These are phyloP conservation scores for Flaveria robusta DNA, from an alignment of 129 eudicot species.

Conservation along the genomic window DNA sequence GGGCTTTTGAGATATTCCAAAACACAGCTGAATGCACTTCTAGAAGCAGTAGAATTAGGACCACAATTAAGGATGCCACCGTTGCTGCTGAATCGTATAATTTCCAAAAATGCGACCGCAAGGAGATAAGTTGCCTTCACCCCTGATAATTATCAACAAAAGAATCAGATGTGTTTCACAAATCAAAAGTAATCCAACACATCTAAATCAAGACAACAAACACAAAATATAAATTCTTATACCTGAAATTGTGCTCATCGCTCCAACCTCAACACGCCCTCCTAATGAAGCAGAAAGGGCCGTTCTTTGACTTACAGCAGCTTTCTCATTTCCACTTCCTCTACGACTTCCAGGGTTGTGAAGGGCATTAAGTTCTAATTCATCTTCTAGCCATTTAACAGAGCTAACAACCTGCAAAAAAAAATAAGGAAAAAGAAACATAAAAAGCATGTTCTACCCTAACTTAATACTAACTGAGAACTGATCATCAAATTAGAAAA, in stretches of 20 bases:
- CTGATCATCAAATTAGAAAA: conserved; percentile 3
- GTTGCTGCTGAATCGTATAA: conserved; percentile 93
- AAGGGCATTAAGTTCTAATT: conserved; percentile 98
- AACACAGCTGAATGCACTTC: conserved; percentile 96
- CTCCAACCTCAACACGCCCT: conserved; percentile 87
- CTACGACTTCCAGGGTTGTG: conserved; percentile 97
- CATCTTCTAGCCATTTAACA: conserved; percentile 99
- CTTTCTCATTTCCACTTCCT: conserved; percentile 97
- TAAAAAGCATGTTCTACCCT: conserved; percentile 22
- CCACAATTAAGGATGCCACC: conserved; percentile 94
- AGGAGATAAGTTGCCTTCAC: conserved; percentile 97
- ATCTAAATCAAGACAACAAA: conserved; percentile 11
- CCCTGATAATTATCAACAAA: conserved; percentile 47
- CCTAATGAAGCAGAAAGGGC: conserved; percentile 99
- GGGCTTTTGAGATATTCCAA: conserved; percentile 97
- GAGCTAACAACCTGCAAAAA: conserved; percentile 92
- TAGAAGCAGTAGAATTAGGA: conserved; percentile 64
- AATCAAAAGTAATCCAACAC: conserved; percentile 8
- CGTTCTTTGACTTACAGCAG: conserved; percentile 83
- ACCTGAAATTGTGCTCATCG: conserved; percentile 98
- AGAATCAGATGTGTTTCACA: conserved; percentile 17
- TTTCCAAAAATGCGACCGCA: conserved; percentile 92
- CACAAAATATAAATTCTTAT: background rate
- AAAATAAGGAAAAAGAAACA: background rate
- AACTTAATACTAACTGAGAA: conserved; percentile 20